Conservation (phyloP, 177 flowering plant genomes). For the Vitis hybrid region DNA sequence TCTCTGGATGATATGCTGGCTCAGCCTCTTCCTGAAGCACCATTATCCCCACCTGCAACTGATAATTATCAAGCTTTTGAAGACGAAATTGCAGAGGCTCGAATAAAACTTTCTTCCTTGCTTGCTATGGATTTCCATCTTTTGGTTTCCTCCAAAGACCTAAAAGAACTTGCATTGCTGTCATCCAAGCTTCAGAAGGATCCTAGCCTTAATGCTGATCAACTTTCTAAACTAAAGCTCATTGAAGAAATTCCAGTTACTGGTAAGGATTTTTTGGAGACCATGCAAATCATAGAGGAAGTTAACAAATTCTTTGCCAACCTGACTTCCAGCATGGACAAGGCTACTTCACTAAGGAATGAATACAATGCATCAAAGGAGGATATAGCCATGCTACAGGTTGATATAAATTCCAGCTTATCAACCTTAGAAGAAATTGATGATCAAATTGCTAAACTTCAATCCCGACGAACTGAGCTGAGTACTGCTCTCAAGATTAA, state of each 20-base stretch:
- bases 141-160: slow-evolving; percentile 13
- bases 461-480: slow-evolving; percentile 16
- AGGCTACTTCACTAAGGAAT: slow-evolving; percentile 8
- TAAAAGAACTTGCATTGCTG: slow-evolving; percentile 8
- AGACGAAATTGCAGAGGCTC: slow-evolving; percentile 20
- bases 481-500: background rate
- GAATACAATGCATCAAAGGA: slow-evolving; percentile 20
- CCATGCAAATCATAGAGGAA: slow-evolving; percentile 8
- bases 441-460: slow-evolving; percentile 19
- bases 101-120: slow-evolving; percentile 20
- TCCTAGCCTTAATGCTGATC: slow-evolving; percentile 22
- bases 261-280: slow-evolving; percentile 17
- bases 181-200: slow-evolving; percentile 18
- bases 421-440: slow-evolving; percentile 16
- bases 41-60: background rate
- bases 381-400: slow-evolving; percentile 3
- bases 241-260: slow-evolving; percentile 27
- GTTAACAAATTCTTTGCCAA: slow-evolving; percentile 16
- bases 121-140: slow-evolving; percentile 22
- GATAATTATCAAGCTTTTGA: background rate
- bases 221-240: slow-evolving; percentile 27
- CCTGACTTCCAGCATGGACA: slow-evolving; percentile 14
- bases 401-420: slow-evolving; percentile 11
- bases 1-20: slow-evolving; percentile 27
- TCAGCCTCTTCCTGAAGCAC: slow-evolving; percentile 4